Conservation (phyloP, 2,329 filamentous ascomycete species). For the Aspergillus alliaceus region DNA sequence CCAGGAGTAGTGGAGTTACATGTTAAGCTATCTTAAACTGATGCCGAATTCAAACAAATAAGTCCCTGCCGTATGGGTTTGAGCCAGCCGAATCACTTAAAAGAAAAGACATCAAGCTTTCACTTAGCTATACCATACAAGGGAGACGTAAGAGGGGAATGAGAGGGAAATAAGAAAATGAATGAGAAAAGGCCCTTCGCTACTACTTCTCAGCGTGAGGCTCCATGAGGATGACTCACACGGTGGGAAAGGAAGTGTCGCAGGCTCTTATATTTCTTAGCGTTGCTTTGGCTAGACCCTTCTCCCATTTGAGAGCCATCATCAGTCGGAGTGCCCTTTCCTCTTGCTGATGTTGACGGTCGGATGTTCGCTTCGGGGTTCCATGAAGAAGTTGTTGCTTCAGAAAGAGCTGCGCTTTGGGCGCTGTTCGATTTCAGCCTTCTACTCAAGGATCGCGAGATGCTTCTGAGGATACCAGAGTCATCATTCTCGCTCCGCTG, state of each 20-base stretch:
- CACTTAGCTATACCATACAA: background rate
- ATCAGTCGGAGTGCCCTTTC: slow-evolving; percentile 3
- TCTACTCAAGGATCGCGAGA: slow-evolving; percentile 40
- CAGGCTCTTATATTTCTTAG: slow-evolving; percentile 27
- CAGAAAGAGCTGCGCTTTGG: slow-evolving; percentile 26
- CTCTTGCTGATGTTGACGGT: background rate
- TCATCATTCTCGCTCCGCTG: slow-evolving; percentile 45
- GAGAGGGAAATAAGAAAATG: background rate
- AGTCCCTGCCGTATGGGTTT: background rate
- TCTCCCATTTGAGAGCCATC: slow-evolving; percentile 5
- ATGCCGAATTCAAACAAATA: background rate
- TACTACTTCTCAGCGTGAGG: slow-evolving; percentile 4
- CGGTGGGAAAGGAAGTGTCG: slow-evolving; percentile 19
- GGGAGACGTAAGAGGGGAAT: background rate
- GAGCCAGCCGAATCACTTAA: background rate
- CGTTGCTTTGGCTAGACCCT: slow-evolving; percentile 11
- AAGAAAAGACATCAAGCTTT: background rate
- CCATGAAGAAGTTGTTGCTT: slow-evolving; percentile 21
- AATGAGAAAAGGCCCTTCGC: background rate
- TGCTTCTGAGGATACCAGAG: slow-evolving; percentile 40
- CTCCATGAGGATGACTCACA: slow-evolving; percentile 4
- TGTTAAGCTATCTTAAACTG: background rate
- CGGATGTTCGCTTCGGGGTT: slow-evolving; percentile 4
- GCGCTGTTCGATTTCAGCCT: slow-evolving; percentile 33
- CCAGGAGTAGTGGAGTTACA: too few species aligned